phyloP scores from a whole-genome alignment of 2,329 filamentous ascomycete genomes.

The Talaromyces verruculosus region DNA sequence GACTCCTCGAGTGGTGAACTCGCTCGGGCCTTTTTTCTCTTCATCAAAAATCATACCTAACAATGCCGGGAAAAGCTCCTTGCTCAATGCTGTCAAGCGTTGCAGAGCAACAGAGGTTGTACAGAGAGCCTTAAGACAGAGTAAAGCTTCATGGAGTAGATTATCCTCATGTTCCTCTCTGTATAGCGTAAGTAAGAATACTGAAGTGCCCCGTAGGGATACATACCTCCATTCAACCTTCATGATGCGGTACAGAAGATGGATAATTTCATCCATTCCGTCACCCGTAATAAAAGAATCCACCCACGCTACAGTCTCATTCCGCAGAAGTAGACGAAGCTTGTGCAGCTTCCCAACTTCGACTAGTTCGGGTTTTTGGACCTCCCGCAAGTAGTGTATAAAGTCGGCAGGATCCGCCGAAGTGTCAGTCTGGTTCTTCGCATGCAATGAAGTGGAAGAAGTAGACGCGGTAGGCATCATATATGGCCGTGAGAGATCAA shows the following conservation, averaged over 20 bases:
- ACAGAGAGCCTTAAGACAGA: conserved; percentile 91
- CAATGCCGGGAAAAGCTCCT: conserved; percentile 79
- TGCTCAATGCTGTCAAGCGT: conserved; percentile 76
- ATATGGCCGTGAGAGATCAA: conserved; percentile 64
- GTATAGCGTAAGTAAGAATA: background rate
- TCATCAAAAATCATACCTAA: conserved; percentile 90
- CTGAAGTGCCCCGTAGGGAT: background rate
- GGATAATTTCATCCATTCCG: conserved; percentile 89
- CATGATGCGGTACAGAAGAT: conserved; percentile 85
- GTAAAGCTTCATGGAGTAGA: conserved; percentile 83
- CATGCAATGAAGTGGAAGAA: conserved; percentile 54
- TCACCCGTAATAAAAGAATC: conserved; percentile 85
- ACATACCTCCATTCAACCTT: conserved; percentile 90
- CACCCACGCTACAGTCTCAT: conserved; percentile 95
- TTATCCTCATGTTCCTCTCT: conserved; percentile 96
- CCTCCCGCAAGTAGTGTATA: conserved; percentile 78
- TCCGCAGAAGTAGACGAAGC: conserved; percentile 80
- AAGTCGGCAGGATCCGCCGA: conserved; percentile 78
- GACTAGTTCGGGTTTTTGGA: conserved; percentile 75
- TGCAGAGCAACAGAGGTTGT: conserved; percentile 84
- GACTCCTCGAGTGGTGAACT: conserved; percentile 90
- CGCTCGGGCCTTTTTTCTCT: conserved; percentile 96
- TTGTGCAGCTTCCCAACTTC: conserved; percentile 97
- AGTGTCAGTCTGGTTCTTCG: conserved; percentile 69
- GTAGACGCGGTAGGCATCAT: conserved; percentile 56